Evolutionary conservation across 306 rosid species (phyloP).

Genomic region (Nissolia schottii): DNA sequence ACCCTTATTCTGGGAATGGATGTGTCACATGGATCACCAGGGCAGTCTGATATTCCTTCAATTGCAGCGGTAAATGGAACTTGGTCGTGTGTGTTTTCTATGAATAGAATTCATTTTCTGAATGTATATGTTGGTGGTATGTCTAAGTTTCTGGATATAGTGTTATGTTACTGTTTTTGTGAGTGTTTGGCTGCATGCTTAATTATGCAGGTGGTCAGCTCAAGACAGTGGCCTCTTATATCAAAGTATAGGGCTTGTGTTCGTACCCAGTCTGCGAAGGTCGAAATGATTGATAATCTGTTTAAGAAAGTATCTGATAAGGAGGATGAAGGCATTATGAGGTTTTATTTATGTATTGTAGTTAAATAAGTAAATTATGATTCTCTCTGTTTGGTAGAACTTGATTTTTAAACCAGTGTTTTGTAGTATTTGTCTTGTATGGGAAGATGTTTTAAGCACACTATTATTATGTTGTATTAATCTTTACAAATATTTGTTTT

Average conservation of each 20-base stretch:
- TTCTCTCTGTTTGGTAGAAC: neutral
- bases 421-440: neutral
- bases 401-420: neutral
- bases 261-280: conserved; percentile 83
- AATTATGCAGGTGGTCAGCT: conserved; percentile 74
- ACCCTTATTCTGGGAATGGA: conserved; percentile 93
- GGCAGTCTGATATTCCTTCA: conserved; percentile 84
- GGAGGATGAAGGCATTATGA: conserved; percentile 85
- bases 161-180: neutral
- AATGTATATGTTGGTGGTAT: neutral
- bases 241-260: conserved; percentile 88
- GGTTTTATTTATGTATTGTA: conserved; percentile 33
- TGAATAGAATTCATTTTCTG: neutral
- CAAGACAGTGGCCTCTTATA: conserved; percentile 87
- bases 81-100: neutral
- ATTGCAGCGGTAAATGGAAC: conserved; percentile 73
- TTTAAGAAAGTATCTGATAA: conserved; percentile 63
- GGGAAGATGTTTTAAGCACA: neutral
- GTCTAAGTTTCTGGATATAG: neutral
- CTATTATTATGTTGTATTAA: neutral
- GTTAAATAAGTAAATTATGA: neutral
- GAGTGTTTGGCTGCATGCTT: neutral
- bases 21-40: conserved; percentile 99
- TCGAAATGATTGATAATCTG: conserved; percentile 88
- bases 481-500: neutral